Evolutionary conservation across 495 filamentous ascomycete genomes (phyloP), one percentile per base, ranked within the genome.

Genomic region (Xylaria bambusicola): DNA sequence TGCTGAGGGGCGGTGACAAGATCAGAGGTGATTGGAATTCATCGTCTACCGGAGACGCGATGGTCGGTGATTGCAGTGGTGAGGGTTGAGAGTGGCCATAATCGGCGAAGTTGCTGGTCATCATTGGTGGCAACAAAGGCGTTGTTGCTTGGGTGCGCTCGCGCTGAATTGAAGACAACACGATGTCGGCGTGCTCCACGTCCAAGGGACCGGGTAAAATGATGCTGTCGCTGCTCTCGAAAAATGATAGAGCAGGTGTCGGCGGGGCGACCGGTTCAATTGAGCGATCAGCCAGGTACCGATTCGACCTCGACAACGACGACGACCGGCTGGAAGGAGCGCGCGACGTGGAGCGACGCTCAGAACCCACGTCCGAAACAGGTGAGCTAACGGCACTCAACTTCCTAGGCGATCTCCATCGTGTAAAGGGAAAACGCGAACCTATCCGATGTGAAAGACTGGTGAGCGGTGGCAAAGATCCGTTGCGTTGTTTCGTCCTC

Each of bases 11-110:
- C 4, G 92, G 92, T 3, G 90, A 90, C 4, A 87, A 81, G 33
- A 88, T 77, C 12, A 73, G 52, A 1, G 68, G 64, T 6, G 62
- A 61, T 38, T 67, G 55, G 2, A 65, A 36, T 6, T 70, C 61
- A 3, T 77, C 73, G 3, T 44, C 66, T 6, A 58, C 20, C 2
- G 51, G 71, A 63, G 68, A 70, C 6, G 74, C 71, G 24, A 81
- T 56, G n/a, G 85, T 88, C 0, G 92, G 91, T 0, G 92, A 96
- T 66, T 94, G 90, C 41, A 96, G 73, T 2, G 92, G 91, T 3
- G 92, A 94, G 50, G 87, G 79, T 7, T 88, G 79, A 40, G 83
- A 54, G 27, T 77, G 64, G 60, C 73, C 52, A 6, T 71, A 69
- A 27, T 63, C 60, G 6, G 58, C 10, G 8, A 66, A 62, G 4